phyloP scores from a whole-genome alignment of 176 grass and related monocot species.

The Bromus sterilis region DNA sequence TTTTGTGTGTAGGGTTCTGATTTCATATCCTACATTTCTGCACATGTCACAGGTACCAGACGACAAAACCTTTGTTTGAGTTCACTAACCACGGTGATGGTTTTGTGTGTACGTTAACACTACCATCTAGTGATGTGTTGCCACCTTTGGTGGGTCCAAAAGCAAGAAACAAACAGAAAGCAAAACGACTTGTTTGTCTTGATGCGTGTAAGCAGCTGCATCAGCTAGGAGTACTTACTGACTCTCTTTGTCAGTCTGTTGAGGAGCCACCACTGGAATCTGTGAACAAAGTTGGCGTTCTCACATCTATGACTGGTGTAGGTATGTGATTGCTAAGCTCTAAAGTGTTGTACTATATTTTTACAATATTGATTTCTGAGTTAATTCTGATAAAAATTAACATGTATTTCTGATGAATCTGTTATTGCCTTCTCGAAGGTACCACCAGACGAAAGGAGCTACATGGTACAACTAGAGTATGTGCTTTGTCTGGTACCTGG shows the following conservation, averaged over 20 bases:
- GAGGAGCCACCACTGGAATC: constrained; percentile 21
- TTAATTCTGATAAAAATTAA: not conserved
- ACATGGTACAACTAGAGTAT: constrained; percentile 40
- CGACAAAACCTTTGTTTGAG: constrained; percentile 48
- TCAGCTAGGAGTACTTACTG: constrained; percentile 59
- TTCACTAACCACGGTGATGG: constrained; percentile 33
- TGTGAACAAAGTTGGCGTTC: constrained; percentile 8
- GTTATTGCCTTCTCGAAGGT: constrained; percentile 39
- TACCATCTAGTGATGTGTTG: constrained; percentile 60
- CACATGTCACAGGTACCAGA: constrained; percentile 35
- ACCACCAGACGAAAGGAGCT: constrained; percentile 87
- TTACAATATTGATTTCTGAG: not conserved
- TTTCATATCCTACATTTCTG: not conserved
- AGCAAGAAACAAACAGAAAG: constrained; percentile 50
- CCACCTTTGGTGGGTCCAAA: constrained; percentile 47
- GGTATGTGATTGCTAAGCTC: constrained; percentile 37
- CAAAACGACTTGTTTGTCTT: constrained; percentile 74
- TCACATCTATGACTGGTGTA: constrained; percentile 35
- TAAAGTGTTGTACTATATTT: constrained; percentile 8
- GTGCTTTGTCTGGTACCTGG: constrained; percentile 75
- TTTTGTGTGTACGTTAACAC: constrained; percentile 56
- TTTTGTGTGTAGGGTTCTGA: not conserved
- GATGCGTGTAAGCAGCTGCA: constrained; percentile 90
- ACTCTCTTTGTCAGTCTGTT: constrained; percentile 45
- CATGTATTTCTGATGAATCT: not conserved